Evolutionary conservation across 2,329 filamentous ascomycete species (phyloP).

Genomic region (Xylogone sp.): DNA sequence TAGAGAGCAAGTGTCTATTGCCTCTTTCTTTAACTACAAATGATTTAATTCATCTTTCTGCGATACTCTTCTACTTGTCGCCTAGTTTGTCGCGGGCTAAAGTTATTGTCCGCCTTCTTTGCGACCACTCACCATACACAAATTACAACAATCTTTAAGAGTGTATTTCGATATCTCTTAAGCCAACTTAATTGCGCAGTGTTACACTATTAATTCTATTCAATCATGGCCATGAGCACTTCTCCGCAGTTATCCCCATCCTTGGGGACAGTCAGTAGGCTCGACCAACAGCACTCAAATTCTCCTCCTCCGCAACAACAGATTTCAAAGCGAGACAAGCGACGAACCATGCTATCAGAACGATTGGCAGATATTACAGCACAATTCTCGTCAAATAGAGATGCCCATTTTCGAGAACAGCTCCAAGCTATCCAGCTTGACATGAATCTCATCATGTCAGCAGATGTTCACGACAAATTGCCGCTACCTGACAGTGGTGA

Average conservation of each 20-base stretch:
- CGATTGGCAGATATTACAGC: conserved; percentile 72
- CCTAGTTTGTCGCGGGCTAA: too few relatives aligned
- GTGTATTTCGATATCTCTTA: background rate
- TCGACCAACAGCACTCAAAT: conserved; percentile 24
- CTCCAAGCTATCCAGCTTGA: conserved; percentile 89
- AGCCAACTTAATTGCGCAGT: background rate
- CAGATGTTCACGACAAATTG: conserved; percentile 72
- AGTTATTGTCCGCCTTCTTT: too few relatives aligned
- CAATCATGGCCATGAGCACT: conserved; percentile 22
- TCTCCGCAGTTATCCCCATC: conserved; percentile 25
- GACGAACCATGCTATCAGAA: conserved; percentile 77
- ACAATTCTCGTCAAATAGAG: conserved; percentile 75
- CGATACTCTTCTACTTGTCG: too few relatives aligned
- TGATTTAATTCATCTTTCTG: background rate
- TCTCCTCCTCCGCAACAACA: conserved; percentile 24
- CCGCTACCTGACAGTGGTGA: conserved; percentile 56
- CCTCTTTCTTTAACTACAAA: background rate
- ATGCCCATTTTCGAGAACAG: conserved; percentile 82
- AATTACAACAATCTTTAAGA: too few relatives aligned
- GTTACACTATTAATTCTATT: background rate
- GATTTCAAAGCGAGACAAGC: conserved; percentile 82
- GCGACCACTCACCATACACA: too few relatives aligned
- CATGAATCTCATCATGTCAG: conserved; percentile 78
- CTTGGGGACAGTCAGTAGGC: conserved; percentile 18
- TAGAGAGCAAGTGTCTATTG: background rate